phyloP scores from a whole-genome alignment of 2,329 filamentous ascomycete genomes.

The Calonectria multiphialidica region DNA sequence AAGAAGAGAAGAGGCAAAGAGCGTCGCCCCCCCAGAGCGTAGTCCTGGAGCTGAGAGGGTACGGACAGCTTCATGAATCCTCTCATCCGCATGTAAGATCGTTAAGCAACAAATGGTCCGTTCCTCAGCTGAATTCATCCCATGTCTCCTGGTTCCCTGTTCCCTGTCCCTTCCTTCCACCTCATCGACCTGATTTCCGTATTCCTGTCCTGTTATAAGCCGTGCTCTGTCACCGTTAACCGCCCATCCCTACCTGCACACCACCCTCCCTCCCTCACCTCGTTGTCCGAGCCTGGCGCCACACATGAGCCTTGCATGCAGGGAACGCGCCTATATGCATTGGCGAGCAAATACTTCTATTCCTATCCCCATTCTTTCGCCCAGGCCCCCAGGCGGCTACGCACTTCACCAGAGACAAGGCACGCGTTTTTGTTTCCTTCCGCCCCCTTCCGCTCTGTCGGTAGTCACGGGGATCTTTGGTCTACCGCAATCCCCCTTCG shows the following conservation, averaged over 20 bases:
- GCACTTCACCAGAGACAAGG: not conserved
- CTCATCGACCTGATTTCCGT: not conserved
- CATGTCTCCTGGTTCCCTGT: not conserved
- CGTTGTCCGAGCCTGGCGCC: not conserved
- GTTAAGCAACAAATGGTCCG: not conserved
- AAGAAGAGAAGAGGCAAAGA: too few relatives aligned
- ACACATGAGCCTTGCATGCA: not conserved
- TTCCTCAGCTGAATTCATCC: not conserved
- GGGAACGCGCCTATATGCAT: not conserved
- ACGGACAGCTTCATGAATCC: not conserved
- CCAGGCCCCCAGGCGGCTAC: not conserved
- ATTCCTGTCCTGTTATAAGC: not conserved
- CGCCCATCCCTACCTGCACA: not conserved
- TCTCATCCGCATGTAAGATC: not conserved
- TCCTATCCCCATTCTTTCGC: too few relatives aligned
- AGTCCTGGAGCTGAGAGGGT: too few relatives aligned
- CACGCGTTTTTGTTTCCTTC: not conserved
- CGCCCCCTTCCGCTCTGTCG: not conserved
- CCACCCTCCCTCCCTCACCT: not conserved
- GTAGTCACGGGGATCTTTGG: constrained; percentile 1
- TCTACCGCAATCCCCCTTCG: not conserved
- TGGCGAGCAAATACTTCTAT: not conserved
- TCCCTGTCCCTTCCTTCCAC: not conserved
- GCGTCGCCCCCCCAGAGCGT: too few relatives aligned
- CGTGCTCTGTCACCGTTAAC: not conserved